phyloP scores from a whole-genome alignment of 257 asterid genomes.

The Anisodus acutangulus region DNA sequence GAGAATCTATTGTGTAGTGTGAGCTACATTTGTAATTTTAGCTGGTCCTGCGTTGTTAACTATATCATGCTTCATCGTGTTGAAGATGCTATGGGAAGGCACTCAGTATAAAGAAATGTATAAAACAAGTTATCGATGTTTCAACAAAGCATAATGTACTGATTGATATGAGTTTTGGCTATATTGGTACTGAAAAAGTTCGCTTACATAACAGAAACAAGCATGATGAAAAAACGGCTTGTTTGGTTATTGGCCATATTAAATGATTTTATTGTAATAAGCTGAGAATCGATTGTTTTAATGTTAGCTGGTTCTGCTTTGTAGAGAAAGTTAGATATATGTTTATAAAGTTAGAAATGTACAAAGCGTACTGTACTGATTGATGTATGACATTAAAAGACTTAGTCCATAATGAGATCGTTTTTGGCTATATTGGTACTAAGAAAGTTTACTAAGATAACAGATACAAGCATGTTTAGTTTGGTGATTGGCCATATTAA shows the following conservation, averaged over 20 bases:
- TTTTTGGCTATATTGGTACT: background rate
- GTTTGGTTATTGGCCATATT: background rate
- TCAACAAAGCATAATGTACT: background rate
- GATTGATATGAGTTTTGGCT: background rate
- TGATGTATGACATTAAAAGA: background rate
- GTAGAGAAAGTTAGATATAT: background rate
- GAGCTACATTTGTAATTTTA: background rate
- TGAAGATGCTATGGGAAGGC: background rate
- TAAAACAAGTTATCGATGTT: background rate
- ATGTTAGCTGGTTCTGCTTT: background rate
- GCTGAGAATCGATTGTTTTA: background rate
- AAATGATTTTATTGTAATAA: background rate
- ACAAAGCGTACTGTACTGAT: background rate
- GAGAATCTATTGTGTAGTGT: background rate
- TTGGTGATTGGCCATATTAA: no score
- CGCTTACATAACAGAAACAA: background rate
- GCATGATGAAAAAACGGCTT: background rate
- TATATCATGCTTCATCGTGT: background rate
- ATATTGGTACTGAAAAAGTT: background rate
- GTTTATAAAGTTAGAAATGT: no score
- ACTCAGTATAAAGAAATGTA: background rate
- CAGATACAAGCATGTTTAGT: no score
- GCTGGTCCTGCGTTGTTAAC: background rate
- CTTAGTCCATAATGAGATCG: background rate
- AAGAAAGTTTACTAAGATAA: no score